phyloP scores from a whole-genome alignment of 2,329 filamentous ascomycete species.

The Tolypocladium inflatum region DNA sequence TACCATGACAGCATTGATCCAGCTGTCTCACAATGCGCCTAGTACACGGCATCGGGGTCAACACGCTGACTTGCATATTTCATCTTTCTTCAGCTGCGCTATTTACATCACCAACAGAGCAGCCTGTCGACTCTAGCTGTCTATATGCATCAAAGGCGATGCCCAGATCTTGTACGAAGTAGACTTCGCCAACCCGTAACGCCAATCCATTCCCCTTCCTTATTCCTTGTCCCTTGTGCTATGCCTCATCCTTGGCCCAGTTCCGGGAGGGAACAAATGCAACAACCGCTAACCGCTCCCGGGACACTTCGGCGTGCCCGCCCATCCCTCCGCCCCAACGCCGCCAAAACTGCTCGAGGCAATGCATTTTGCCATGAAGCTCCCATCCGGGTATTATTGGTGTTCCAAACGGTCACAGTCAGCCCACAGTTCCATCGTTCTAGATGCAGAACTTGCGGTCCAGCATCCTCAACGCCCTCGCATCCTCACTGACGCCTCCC shows the following conservation, averaged over 20 bases:
- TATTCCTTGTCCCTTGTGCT: background rate
- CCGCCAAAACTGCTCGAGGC: background rate
- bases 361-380: background rate
- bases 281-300: background rate
- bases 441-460: slow-evolving; percentile 45
- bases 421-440: background rate
- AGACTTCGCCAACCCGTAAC: background rate
- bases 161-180: background rate
- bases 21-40: background rate
- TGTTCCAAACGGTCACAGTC: background rate
- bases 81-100: background rate
- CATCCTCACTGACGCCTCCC: slow-evolving; percentile 50
- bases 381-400: background rate
- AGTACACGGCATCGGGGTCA: background rate
- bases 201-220: background rate
- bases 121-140: background rate
- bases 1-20: background rate
- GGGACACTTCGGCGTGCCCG: background rate
- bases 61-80: background rate
- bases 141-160: background rate
- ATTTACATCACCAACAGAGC: background rate
- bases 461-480: slow-evolving; percentile 54
- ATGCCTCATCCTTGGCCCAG: background rate
- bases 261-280: background rate
- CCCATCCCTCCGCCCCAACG: background rate